Evolutionary conservation across 306 rosid genomes (phyloP).

Genomic region (Malus fusca): DNA sequence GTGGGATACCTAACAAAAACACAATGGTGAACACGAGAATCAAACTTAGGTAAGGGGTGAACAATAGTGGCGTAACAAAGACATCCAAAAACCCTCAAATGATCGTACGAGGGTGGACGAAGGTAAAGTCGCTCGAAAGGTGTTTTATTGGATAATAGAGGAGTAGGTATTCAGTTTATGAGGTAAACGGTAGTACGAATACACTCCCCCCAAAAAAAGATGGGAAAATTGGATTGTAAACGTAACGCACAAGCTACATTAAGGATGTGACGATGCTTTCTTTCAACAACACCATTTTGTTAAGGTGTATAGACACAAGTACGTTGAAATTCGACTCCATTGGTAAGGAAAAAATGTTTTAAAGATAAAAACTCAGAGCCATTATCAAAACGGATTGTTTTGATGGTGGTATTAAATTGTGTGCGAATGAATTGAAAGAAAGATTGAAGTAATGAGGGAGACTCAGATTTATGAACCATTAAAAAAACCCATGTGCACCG

Average conservation of each 20-base stretch:
- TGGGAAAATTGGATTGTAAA: not conserved
- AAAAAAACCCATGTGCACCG: too few species aligned
- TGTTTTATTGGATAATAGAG: too few species aligned
- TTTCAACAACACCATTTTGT: slow-evolving; percentile 1
- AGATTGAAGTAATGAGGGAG: too few species aligned
- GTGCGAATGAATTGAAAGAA: too few species aligned
- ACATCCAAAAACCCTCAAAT: not conserved
- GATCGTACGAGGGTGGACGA: not conserved
- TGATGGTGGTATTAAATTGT: too few species aligned
- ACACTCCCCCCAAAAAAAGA: slow-evolving; percentile 1
- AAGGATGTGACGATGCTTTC: not conserved
- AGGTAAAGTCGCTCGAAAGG: not conserved
- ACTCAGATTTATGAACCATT: too few species aligned
- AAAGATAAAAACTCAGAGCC: too few species aligned
- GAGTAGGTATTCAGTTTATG: too few species aligned
- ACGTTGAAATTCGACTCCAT: not conserved
- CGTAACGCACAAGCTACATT: slow-evolving; percentile 1
- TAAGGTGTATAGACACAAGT: not conserved
- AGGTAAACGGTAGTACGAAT: not conserved
- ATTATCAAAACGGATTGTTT: too few species aligned
- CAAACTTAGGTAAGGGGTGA: slow-evolving; percentile 3
- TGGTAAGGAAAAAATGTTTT: too few species aligned
- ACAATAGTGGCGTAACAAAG: slow-evolving; percentile 2
- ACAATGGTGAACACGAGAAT: not conserved
- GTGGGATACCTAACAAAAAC: slow-evolving; percentile 4